Percentiles rank a stretch among this genome's conserved stretches.
phyloP scores from a whole-genome alignment of 2,329 filamentous ascomycete genomes.

The Aphanocladium album region DNA sequence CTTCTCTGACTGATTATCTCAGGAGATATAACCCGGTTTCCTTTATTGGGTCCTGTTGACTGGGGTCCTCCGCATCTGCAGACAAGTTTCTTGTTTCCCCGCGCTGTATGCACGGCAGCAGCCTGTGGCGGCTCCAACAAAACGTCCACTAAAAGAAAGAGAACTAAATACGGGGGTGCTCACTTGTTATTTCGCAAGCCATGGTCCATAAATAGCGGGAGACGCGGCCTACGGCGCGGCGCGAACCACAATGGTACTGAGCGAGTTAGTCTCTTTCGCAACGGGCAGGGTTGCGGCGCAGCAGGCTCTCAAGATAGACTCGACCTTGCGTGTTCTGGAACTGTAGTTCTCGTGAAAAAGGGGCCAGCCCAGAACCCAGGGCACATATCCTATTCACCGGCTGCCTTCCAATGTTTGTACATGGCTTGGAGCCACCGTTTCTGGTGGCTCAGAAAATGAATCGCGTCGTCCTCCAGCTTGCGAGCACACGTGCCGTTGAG shows the following conservation, averaged over 20 bases:
- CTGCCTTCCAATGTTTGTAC: neutral
- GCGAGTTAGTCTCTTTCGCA: neutral
- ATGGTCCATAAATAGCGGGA: slow-evolving; percentile 14
- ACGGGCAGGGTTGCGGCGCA: neutral
- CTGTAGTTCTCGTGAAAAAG: neutral
- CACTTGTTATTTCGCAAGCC: neutral
- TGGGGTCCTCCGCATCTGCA: neutral
- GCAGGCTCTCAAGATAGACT: neutral
- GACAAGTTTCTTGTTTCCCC: neutral
- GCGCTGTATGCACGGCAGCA: neutral
- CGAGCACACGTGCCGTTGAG: slow-evolving; percentile 1
- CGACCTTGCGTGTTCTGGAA: neutral
- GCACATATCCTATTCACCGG: neutral
- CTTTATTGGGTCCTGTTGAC: neutral
- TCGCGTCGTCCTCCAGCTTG: neutral
- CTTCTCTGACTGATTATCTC: neutral
- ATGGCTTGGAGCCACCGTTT: neutral
- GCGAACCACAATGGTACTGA: slow-evolving; percentile 5
- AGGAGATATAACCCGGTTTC: neutral
- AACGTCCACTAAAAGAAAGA: neutral
- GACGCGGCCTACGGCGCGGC: slow-evolving; percentile 7
- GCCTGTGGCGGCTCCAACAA: neutral
- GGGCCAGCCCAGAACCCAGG: neutral
- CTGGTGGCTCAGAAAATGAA: neutral
- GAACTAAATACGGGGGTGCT: neutral